Conservation (phyloP, 768 basidiomycete species). For the Amyloporia xantha region DNA sequence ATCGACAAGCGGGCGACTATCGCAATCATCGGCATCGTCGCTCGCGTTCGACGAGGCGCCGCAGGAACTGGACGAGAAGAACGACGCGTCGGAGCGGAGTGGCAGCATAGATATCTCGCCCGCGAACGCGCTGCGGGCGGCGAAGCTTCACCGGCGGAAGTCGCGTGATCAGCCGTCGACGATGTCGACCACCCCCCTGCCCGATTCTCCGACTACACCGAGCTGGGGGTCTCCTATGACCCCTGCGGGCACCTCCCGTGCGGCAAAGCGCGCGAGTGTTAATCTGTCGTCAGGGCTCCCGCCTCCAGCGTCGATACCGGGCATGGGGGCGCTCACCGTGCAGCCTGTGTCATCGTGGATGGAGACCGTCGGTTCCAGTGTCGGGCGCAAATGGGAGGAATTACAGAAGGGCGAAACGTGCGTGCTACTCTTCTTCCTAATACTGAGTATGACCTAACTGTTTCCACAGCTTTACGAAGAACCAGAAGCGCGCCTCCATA, state of each 20-base stretch:
- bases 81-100: slow-evolving; percentile 29
- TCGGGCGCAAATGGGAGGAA: slow-evolving; percentile 57
- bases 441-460: not conserved
- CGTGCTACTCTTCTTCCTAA: slow-evolving; percentile 21
- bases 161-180: slow-evolving; percentile 20
- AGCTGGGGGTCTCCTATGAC: slow-evolving; percentile 20
- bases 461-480: slow-evolving; percentile 49
- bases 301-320: slow-evolving; percentile 35
- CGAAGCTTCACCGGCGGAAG: slow-evolving; percentile 22
- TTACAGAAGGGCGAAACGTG: slow-evolving; percentile 49
- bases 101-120: slow-evolving; percentile 16
- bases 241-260: slow-evolving; percentile 3
- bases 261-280: slow-evolving; percentile 12
- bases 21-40: slow-evolving; percentile 43
- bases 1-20: slow-evolving; percentile 31
- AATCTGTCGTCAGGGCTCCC: slow-evolving; percentile 18
- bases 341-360: slow-evolving; percentile 26
- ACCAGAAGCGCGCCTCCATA: slow-evolving; percentile 61
- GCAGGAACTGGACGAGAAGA: slow-evolving; percentile 14
- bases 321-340: slow-evolving; percentile 27
- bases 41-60: slow-evolving; percentile 28
- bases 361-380: slow-evolving; percentile 38
- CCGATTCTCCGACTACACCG: slow-evolving; percentile 2
- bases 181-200: slow-evolving; percentile 2
- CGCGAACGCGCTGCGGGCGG: slow-evolving; percentile 11